Evolutionary conservation across 2,329 filamentous ascomycete species (phyloP), one percentile per base, ranked within the genome.

Genomic region (Venturia nashicola): DNA sequence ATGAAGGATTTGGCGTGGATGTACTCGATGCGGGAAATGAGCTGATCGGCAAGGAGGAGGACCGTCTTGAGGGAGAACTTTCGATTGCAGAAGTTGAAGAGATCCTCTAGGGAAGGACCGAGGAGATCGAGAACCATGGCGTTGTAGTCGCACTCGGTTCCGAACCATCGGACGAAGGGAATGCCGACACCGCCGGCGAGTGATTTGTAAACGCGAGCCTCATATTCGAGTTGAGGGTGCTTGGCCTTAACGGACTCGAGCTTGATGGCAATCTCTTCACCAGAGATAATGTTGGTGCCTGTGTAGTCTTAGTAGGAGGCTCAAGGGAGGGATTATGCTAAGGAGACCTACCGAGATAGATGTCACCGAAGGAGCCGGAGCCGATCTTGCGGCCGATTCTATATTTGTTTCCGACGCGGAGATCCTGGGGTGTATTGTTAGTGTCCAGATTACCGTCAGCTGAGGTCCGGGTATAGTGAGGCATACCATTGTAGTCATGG

Each of bases 21-120:
- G 81, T 97, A 97, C 80, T 99, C 94, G 77, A 99, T 97, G 72
- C 94, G 92, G 69, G 93, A 97, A 76, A 99, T 97, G 77, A 97
- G 87, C 81, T 99, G 94, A 72, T 99, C 94, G 74, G 94, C 94
- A 61, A 99, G 85, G 34, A 99, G 86, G 54, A 99, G 84, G 36
- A 99, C 94, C 0, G 94, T 99, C 88, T 99, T 99, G 70, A 99
- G 81, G 14, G 94, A 97, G 82, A 97, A 99, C 77, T 97, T 97
- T 77, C 94, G 89, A 86, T 97, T 97, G 86, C 94, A 99, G 78
- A 97, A 97, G 85, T 99, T 97, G 90, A 99, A 99, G 42, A 99
- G 84, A 75, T 99, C 94, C 79, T 99, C 94, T 77, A 99, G 80
- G 73, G 89, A 94, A 69, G 94, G 94, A 46, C 94, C 94, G 65